Conservation (phyloP, 2,329 filamentous ascomycete species). For the Monosporascus sp. region DNA sequence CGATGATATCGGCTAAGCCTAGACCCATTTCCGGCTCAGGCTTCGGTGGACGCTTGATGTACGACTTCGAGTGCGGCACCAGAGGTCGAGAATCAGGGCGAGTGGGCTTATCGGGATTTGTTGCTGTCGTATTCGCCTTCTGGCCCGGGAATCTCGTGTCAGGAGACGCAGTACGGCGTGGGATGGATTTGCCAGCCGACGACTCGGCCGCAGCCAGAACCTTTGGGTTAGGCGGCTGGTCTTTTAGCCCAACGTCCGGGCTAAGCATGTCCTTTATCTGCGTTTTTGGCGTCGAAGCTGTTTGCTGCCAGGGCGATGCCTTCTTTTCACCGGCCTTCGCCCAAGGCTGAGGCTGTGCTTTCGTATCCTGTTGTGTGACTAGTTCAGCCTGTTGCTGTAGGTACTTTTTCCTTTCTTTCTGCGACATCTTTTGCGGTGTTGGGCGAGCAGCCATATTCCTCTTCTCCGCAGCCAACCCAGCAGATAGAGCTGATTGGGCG, state of each 20-base stretch:
- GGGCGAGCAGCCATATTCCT: slow-evolving; percentile 34
- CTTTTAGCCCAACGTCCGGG: slow-evolving; percentile 24
- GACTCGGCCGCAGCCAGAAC: slow-evolving; percentile 38
- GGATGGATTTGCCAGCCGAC: slow-evolving; percentile 31
- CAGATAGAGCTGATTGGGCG: slow-evolving; percentile 46
- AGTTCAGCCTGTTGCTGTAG: slow-evolving; percentile 60
- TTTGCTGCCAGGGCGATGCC: slow-evolving; percentile 62
- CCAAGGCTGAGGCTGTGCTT: slow-evolving; percentile 35
- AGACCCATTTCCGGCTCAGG: slow-evolving; percentile 61
- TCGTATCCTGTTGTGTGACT: slow-evolving; percentile 31
- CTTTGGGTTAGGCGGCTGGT: slow-evolving; percentile 31
- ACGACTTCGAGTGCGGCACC: slow-evolving; percentile 57
- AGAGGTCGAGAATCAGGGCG: slow-evolving; percentile 34
- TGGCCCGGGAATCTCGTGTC: slow-evolving; percentile 61
- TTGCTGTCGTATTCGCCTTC: slow-evolving; percentile 31
- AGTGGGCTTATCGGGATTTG: slow-evolving; percentile 23
- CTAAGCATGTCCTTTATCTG: slow-evolving; percentile 45
- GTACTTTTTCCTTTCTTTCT: slow-evolving; percentile 86
- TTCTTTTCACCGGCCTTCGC: slow-evolving; percentile 36
- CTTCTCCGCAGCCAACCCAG: slow-evolving; percentile 48
- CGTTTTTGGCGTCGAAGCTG: slow-evolving; percentile 42
- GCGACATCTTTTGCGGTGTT: slow-evolving; percentile 64
- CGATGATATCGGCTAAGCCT: slow-evolving; percentile 83
- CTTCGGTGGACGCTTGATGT: slow-evolving; percentile 52
- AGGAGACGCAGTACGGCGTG: slow-evolving; percentile 51